A percentile compares a stretch with the other conserved stretches of the same genome.
Evolutionary conservation across 306 rosid genomes (phyloP).

Genomic region (Betula pendula): DNA sequence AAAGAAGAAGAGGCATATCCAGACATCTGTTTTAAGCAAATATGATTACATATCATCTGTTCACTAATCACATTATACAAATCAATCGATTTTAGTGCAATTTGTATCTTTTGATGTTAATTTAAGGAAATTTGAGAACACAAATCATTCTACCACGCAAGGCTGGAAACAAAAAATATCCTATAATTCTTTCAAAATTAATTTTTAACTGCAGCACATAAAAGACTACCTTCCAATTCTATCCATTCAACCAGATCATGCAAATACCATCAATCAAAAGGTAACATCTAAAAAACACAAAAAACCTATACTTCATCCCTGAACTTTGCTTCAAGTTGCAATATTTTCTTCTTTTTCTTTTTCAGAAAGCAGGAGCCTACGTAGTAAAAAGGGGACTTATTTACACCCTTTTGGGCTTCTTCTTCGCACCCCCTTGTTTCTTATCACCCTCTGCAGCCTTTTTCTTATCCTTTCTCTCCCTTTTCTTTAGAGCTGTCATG

Average conservation of each 20-base stretch:
- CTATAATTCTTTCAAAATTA: background rate
- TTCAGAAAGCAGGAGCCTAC: background rate
- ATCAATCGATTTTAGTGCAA: background rate
- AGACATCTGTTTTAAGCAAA: background rate
- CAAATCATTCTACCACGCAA: background rate
- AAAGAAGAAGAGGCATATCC: background rate
- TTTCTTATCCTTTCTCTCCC: slow-evolving; percentile 96
- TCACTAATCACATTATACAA: background rate
- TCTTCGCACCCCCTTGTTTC: slow-evolving; percentile 55
- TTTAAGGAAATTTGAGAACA: background rate
- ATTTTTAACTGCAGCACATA: background rate
- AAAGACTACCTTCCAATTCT: background rate
- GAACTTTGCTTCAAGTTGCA: background rate
- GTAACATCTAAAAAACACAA: background rate
- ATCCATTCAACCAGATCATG: background rate
- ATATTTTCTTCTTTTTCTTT: background rate
- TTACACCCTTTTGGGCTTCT: slow-evolving; percentile 42
- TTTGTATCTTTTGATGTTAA: background rate
- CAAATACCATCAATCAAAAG: background rate
- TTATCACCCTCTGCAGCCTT: slow-evolving; percentile 66
- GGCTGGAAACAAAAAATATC: background rate
- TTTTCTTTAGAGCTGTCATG: slow-evolving; percentile 95
- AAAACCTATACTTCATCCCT: background rate
- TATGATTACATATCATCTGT: background rate
- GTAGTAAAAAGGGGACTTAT: background rate